Percentiles rank a stretch among this genome's conserved stretches.
Evolutionary conservation across 2,329 filamentous ascomycete species (phyloP).

Genomic region (Fusarium bactridioides): DNA sequence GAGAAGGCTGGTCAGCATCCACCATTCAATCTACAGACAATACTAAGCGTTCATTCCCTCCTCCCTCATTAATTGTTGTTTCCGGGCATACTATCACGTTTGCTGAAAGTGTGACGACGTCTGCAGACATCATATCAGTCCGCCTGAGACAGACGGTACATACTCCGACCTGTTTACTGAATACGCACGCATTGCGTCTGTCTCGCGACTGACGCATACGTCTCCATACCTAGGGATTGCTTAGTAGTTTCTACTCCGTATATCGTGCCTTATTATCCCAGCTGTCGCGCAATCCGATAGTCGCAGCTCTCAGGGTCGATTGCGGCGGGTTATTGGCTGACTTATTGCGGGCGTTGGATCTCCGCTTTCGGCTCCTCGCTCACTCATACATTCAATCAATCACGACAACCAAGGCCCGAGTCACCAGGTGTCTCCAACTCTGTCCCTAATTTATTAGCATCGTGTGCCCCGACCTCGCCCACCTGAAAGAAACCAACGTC

Average conservation of each 20-base stretch:
- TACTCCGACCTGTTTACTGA: slow-evolving; percentile 14
- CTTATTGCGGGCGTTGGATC: slow-evolving; percentile 32
- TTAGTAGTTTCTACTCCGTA: slow-evolving; percentile 1
- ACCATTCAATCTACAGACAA: slow-evolving; percentile 6
- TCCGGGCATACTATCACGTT: slow-evolving; percentile 7
- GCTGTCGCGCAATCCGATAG: slow-evolving; percentile 37
- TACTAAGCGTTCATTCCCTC: not conserved
- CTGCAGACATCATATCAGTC: slow-evolving; percentile 33
- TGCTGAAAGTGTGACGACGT: slow-evolving; percentile 32
- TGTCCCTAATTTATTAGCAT: slow-evolving; percentile 35
- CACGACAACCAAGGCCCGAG: slow-evolving; percentile 37
- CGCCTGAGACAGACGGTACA: slow-evolving; percentile 29
- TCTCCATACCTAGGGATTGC: slow-evolving; percentile 19
- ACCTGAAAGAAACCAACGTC: not conserved
- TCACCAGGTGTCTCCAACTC: slow-evolving; percentile 38
- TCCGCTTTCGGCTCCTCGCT: slow-evolving; percentile 43
- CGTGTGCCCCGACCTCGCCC: slow-evolving; percentile 39
- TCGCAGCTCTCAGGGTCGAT: slow-evolving; percentile 35
- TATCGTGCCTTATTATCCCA: slow-evolving; percentile 14
- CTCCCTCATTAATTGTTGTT: slow-evolving; percentile 7
- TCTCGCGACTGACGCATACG: slow-evolving; percentile 27
- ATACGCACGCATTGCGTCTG: slow-evolving; percentile 27
- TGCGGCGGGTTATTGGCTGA: slow-evolving; percentile 35
- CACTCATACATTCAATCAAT: slow-evolving; percentile 33
- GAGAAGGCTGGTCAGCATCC: slow-evolving; percentile 5